Conservation (phyloP, 1,284 basidiomycete genomes). For the Testicularia cyperi region DNA sequence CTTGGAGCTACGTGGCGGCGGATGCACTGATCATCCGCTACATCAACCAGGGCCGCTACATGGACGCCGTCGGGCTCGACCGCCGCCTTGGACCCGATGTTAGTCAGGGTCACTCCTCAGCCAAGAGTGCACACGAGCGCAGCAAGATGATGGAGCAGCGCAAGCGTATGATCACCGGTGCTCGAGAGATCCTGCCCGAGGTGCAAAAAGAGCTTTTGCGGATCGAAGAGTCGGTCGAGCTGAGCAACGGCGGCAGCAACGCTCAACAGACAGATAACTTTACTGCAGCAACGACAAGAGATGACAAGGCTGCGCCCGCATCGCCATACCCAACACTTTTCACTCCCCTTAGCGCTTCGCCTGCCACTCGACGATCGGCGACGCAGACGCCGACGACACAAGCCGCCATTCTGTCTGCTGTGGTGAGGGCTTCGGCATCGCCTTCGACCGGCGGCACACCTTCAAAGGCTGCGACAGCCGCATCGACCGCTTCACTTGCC, state of each 20-base stretch:
- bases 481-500: background rate
- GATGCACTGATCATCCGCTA: constrained; percentile 48
- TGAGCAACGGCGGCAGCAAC: constrained; percentile 9
- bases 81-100: constrained; percentile 37
- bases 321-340: no score
- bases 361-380: constrained; percentile 11
- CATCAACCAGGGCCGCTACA: constrained; percentile 46
- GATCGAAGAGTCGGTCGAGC: constrained; percentile 34
- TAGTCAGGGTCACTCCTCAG: constrained; percentile 24
- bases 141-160: constrained; percentile 40
- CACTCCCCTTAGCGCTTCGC: constrained; percentile 33
- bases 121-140: constrained; percentile 19
- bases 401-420: constrained; percentile 34
- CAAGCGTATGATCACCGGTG: constrained; percentile 36
- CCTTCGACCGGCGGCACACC: constrained; percentile 24
- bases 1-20: constrained; percentile 37
- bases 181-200: constrained; percentile 37
- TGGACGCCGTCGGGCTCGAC: constrained; percentile 51
- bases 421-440: constrained; percentile 31
- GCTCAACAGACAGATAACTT: background rate
- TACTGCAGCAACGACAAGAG: background rate
- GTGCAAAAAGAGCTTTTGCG: constrained; percentile 40
- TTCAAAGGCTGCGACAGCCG: background rate
- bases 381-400: constrained; percentile 23
- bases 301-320: background rate